Base-by-base conservation (phyloP, 352 stramenopile species). In the Plasmopara viticola region DNA sequence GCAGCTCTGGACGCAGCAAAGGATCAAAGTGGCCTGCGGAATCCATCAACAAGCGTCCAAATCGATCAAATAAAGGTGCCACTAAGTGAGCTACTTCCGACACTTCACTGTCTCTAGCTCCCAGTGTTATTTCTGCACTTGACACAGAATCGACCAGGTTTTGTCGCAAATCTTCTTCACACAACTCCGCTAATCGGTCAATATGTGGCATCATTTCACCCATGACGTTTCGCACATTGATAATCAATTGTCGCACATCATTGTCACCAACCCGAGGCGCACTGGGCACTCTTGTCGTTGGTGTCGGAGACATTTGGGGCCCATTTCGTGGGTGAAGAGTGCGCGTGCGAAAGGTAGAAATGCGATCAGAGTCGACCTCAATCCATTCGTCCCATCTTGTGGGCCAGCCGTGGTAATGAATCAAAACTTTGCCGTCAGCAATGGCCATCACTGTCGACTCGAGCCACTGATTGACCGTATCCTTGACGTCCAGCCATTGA, bases 401-500 rank as follows among this genome's bases (percentile, higher is more conserved):
- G 1, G 96, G 95, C 95, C 95, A 98, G 9, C 95, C 95, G 51
- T 98, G 97, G 66, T 98, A 98, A 61, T 98, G 95, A 25, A 98
- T 79, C 14, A 97, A 62, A 29, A 98, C 60, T 51, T 98, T 85
- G 25, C 87, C 77, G 8, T 78, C 64, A 0, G 63, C 64, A 17
- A 98, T 84, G 28, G 96, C 84, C 54, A 98, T 86, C 9, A 98
- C 72, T 0, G 95, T 98, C 17, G 92, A 95, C 76, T 99, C 96
- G 1, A 99, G 70, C 96, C 96, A 99, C 55, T 98, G 95, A 66
- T 98, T 96, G 25, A 99, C 95, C 0, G 96, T 99, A 66, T 99
- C 96, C 51, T 96, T 88, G 25, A 96, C 92, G 69, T 99, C 95
- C 5, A 99, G 68, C 95, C 95, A 99, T 64, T 99, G 96, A 0